Evolutionary conservation across 306 rosid species (phyloP).

Genomic region (Dalbergia cultrata): DNA sequence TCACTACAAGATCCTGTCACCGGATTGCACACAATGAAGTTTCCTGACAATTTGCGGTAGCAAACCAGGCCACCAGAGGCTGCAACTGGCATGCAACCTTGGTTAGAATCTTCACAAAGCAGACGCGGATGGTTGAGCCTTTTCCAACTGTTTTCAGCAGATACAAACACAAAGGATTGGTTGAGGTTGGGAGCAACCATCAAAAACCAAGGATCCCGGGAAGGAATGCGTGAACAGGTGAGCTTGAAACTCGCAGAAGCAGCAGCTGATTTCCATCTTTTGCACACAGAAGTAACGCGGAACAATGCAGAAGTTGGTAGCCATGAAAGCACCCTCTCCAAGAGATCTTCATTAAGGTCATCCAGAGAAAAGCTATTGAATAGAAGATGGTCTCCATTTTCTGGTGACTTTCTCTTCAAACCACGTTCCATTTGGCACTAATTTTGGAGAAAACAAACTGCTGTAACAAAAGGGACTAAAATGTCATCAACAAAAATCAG

Average conservation of each 20-base stretch:
- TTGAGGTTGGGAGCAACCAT: constrained; percentile 81
- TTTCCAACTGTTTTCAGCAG: constrained; percentile 80
- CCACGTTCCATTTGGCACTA: constrained; percentile 59
- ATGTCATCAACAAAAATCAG: constrained; percentile 31
- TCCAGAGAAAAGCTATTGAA: constrained; percentile 64
- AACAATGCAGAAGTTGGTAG: constrained; percentile 86
- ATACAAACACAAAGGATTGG: constrained; percentile 73
- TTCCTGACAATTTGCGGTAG: constrained; percentile 64
- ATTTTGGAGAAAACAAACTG: constrained; percentile 54
- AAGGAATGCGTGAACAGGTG: constrained; percentile 78
- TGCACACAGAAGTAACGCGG: constrained; percentile 86
- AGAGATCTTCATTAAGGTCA: constrained; percentile 87
- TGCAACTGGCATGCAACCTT: constrained; percentile 81
- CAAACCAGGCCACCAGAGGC: constrained; percentile 90
- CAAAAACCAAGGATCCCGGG: constrained; percentile 89
- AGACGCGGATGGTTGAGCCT: constrained; percentile 63
- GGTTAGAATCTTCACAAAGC: constrained; percentile 50
- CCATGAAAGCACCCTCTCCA: constrained; percentile 87
- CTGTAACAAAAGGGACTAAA: constrained; percentile 36
- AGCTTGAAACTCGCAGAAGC: constrained; percentile 82
- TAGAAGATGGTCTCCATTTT: constrained; percentile 43
- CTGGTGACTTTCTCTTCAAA: constrained; percentile 77
- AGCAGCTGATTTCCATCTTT: constrained; percentile 89
- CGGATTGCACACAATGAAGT: constrained; percentile 74
- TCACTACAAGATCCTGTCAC: constrained; percentile 67